Base-by-base conservation (phyloP, 116 monocot species). In the Trichopus zeylanicus region DNA sequence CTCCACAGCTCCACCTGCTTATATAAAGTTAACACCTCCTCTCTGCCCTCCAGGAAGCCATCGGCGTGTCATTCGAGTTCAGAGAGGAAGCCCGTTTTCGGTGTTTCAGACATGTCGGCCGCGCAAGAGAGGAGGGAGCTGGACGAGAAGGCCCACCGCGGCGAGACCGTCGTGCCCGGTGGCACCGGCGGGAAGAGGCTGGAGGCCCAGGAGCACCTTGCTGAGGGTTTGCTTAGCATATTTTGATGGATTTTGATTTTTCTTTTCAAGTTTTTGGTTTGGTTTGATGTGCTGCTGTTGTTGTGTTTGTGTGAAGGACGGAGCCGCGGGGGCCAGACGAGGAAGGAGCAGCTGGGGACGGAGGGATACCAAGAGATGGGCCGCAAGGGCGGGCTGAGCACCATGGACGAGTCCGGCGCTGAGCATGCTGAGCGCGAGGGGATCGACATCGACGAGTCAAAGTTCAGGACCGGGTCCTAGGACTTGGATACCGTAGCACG, bases 121-220 rank as follows among this genome's bases (percentile, higher is more conserved):
- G 42, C 54, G 49, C 69, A 85, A 64, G 70, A 79, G 57, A 67
- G 79, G 55, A 9, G 34, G 10, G 70, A 93, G 67, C 78, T 88
- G 9, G 88, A 93, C 52, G 70, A 52, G 6, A 64, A 51, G 26
- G 92, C 79, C 1, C 66, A 49, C 58, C 59, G 81, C 31, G 88
- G 88, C 6, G 77, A 81, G 78, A 85, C 82, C 3, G 84, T 85
- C 23, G 61, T 88, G 9, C 76, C 88, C 26, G 88, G 88, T 5
- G 92, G 88, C 15, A 84, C 76, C 22, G 84, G 88, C 9, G 88
- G 88, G 26, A 88, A 78, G 81, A 88, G 79, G 62, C 75, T 93
- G 0, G 88, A 93, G 55, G 93, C 81, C 3, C 88, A 88, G 62
- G 78, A 84, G 46, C 71, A 79, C 70, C 81, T 92, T 13, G 85